Base-by-base conservation (phyloP, 352 stramenopile species). In the Thraustochytrium striatum region DNA sequence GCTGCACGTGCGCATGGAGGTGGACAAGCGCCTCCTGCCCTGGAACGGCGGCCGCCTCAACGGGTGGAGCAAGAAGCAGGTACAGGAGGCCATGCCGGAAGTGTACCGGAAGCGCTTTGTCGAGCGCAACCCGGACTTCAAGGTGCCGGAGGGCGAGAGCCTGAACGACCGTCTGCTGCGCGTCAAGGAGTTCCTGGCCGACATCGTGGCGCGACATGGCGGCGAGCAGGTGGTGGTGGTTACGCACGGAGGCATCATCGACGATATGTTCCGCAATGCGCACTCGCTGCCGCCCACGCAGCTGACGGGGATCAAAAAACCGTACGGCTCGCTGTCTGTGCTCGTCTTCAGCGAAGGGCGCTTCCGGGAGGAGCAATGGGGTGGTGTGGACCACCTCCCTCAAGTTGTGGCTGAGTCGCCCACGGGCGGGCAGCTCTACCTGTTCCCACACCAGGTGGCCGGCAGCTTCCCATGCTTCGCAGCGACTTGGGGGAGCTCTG, bases 381-480 rank as follows among this genome's bases (percentile, higher is more conserved):
- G 65, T 2, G 65, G 65, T 8, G 65, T 75, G 5, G 50, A 38
- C 25, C 65, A 75, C 52, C 39, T 75, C 3, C 65, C 65, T 2
- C 32, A 75, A 38, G 65, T 61, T 21, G 65, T 75, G 0, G 65
- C 65, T 43, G 68, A 61, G 65, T 55, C 32, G 30, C 65, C 65
- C 28, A 61, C 65, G 35, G 65, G 65, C 25, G 65, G 65, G 30
- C 65, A 75, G 50, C 39, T 75, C 2, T 75, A 75, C 30, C 52
- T 75, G 25, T 75, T 75, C 28, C 65, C 65, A 5, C 35, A 43
- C 2, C 65, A 75, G 65, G 65, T 80, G n/a, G 58, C 70, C 16
- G 70, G 70, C 38, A 80, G 70, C 28, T 80, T 80, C 70, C 70
- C 39, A 72, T 80, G 58, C 36, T 80, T 16, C 70, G 58, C n/a